Percentiles rank a stretch among this genome's conserved stretches.
phyloP scores from a whole-genome alignment of 345 rosid genomes.

The Trapa incisa region DNA sequence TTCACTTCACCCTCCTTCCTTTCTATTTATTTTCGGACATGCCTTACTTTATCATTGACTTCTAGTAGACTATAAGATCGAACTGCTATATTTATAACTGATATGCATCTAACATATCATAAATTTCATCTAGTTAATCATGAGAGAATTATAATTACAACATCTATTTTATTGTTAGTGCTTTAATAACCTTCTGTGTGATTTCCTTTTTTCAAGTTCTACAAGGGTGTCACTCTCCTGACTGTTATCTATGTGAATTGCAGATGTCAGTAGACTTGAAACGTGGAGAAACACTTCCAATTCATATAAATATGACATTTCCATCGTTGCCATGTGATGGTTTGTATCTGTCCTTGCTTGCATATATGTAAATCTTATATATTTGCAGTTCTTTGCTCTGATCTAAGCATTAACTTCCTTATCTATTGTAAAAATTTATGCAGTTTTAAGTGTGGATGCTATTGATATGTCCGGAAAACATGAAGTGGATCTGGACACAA shows the following conservation, averaged over 20 bases:
- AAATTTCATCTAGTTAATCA: background rate
- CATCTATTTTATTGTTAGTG: background rate
- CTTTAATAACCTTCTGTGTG: background rate
- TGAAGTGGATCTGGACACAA: conserved; percentile 98
- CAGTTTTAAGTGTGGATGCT: conserved; percentile 93
- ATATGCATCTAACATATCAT: background rate
- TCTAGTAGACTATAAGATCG: background rate
- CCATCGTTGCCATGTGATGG: conserved; percentile 93
- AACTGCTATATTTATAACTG: background rate
- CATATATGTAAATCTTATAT: background rate
- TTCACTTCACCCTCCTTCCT: background rate
- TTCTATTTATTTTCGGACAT: background rate
- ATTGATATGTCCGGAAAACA: conserved; percentile 99
- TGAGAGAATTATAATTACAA: background rate
- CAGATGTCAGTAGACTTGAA: conserved; percentile 99
- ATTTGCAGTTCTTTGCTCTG: background rate
- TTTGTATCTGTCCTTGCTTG: conserved; percentile 12
- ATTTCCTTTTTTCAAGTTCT: background rate
- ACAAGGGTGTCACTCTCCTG: background rate
- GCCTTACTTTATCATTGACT: too few relatives aligned
- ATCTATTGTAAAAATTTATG: background rate
- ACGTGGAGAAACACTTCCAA: conserved; percentile 90
- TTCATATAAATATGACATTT: conserved; percentile 82
- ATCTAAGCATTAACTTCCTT: conserved; percentile 8
- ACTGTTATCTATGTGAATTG: conserved; percentile 3